Evolutionary conservation across 441 rosid genomes (phyloP).

Genomic region (Dalechampia spathulata): DNA sequence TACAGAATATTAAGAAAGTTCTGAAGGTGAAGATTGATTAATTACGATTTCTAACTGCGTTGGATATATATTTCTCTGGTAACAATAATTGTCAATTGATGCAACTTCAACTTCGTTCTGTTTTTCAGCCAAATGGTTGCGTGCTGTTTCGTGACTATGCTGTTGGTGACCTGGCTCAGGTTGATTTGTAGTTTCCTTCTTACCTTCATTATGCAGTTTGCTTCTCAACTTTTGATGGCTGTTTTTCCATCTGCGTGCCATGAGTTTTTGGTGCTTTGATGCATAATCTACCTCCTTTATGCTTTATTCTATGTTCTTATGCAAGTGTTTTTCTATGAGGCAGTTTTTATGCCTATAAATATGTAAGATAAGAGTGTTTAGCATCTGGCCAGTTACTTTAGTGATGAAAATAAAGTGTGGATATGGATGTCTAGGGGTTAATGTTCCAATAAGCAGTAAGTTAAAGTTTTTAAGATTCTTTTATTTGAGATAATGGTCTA

Average conservation of each 20-base stretch:
- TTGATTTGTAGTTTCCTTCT: constrained; percentile 21
- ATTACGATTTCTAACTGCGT: constrained; percentile 7
- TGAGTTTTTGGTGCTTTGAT: no score
- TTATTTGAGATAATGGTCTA: neutral
- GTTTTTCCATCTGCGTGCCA: no score
- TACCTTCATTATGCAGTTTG: neutral
- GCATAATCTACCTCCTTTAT: no score
- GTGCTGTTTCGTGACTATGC: constrained; percentile 90
- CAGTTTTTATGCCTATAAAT: no score
- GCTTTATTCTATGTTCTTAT: no score
- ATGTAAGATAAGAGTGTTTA: no score
- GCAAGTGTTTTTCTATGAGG: no score
- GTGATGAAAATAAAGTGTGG: no score
- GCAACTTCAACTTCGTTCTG: constrained; percentile 9
- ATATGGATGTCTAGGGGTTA: no score
- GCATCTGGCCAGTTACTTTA: no score
- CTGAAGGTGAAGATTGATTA: constrained; percentile 52
- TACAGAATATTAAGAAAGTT: constrained; percentile 65
- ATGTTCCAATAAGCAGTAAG: no score
- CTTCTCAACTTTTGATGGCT: no score
- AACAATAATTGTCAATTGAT: constrained; percentile 4
- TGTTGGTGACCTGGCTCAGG: constrained; percentile 93
- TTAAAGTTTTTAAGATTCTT: neutral
- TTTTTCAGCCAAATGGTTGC: constrained; percentile 66
- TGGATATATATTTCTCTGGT: neutral